Conservation (phyloP, 73 alveolate species). For the Durusdinium trenchii region DNA sequence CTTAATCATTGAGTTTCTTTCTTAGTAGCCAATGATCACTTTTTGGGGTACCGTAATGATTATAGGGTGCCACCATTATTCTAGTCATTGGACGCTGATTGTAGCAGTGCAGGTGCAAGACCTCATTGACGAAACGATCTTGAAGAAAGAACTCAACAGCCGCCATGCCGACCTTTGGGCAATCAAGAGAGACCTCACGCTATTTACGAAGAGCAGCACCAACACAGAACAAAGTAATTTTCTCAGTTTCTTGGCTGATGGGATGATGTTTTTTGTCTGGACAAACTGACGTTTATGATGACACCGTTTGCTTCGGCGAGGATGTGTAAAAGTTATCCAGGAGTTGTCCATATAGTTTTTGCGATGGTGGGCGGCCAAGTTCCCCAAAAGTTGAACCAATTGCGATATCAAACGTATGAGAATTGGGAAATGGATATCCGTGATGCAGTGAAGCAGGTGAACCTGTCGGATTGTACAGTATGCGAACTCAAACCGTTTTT, state of each 20-base stretch:
- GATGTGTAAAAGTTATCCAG: not conserved
- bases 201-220: not conserved
- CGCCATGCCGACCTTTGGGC: slow-evolving; percentile 11
- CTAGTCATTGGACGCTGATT: too few species aligned
- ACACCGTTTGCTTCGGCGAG: not conserved
- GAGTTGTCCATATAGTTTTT: too few species aligned
- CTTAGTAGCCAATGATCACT: too few species aligned
- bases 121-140: not conserved
- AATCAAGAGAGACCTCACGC: not conserved
- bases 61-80: too few species aligned
- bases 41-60: too few species aligned
- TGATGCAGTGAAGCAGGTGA: not conserved
- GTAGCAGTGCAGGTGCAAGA: slow-evolving; percentile 8
- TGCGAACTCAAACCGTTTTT: too few species aligned
- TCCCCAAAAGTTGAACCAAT: not conserved
- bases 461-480: not conserved
- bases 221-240: not conserved
- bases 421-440: not conserved
- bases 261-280: not conserved
- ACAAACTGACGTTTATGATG: not conserved
- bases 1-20: too few species aligned
- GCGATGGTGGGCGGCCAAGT: not conserved
- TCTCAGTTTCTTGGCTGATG: not conserved
- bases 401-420: not conserved
- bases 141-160: not conserved